These are phyloP conservation scores for Jatropha podagrica DNA, from an alignment of 441 rosid species.

Conservation along the genomic window DNA sequence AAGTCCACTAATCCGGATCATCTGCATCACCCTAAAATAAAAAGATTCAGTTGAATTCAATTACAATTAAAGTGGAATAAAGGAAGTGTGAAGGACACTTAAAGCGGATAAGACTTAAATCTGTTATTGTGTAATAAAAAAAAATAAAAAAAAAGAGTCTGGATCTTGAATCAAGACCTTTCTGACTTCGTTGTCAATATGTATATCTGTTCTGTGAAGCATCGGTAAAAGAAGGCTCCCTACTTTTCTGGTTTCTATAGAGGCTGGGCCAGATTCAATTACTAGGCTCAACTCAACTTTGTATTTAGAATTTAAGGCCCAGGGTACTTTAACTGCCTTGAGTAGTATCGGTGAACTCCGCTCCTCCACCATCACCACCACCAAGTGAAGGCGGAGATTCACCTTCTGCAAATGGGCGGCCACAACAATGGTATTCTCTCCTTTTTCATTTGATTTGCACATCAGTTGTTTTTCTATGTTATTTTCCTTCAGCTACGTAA, in stretches of 20 bases:
- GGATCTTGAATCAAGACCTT: no score
- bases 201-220: no score
- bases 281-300: background rate
- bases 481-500: background rate
- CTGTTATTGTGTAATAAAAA: no score
- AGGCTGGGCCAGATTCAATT: background rate
- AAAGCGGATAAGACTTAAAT: no score
- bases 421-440: slow-evolving; percentile 10
- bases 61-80: no score
- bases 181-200: no score
- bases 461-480: background rate
- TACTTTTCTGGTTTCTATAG: background rate
- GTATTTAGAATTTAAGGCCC: no score
- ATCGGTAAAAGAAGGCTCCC: background rate
- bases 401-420: slow-evolving; percentile 12
- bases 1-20: no score
- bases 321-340: background rate
- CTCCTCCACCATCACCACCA: background rate
- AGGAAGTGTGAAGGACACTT: no score
- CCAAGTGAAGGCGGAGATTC: background rate
- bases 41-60: no score
- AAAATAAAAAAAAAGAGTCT: no score
- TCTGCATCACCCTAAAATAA: no score
- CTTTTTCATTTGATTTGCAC: background rate
- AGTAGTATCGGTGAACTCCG: background rate